These are phyloP conservation scores for Tinospora cordifolia DNA, from an alignment of 164 flowering plant species.

Conservation along the genomic window DNA sequence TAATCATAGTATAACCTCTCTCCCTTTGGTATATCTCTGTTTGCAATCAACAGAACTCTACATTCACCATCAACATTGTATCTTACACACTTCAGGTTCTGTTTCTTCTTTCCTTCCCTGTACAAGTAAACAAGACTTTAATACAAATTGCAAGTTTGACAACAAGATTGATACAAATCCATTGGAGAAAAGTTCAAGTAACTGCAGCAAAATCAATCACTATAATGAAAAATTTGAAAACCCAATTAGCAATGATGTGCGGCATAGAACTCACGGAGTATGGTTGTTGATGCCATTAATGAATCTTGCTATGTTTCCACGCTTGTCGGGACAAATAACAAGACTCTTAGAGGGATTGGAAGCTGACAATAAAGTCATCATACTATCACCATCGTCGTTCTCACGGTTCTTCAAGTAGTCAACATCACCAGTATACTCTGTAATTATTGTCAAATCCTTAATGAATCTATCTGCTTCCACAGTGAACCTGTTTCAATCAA, in stretches of 20 bases:
- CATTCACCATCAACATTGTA: conserved; percentile 65
- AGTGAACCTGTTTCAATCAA: conserved; percentile 54
- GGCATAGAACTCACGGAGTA: conserved; percentile 44
- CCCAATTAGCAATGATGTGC: background rate
- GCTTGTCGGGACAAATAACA: conserved; percentile 87
- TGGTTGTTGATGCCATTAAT: conserved; percentile 93
- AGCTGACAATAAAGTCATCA: conserved; percentile 78
- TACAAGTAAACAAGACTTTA: conserved; percentile 10
- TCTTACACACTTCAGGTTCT: conserved; percentile 84
- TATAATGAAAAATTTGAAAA: background rate
- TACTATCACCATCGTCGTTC: conserved; percentile 74
- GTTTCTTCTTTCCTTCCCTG: conserved; percentile 94
- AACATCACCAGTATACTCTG: conserved; percentile 90
- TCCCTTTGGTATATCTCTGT: conserved; percentile 73
- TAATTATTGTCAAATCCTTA: conserved; percentile 72
- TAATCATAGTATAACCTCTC: conserved; percentile 88
- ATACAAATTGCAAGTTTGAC: background rate
- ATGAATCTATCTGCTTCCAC: conserved; percentile 80
- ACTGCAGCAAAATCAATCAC: background rate
- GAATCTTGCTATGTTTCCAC: conserved; percentile 85
- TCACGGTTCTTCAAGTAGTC: conserved; percentile 78
- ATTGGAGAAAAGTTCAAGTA: background rate
- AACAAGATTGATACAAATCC: too few species aligned
- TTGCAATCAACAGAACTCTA: conserved; percentile 69
- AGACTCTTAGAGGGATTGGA: conserved; percentile 51